Evolutionary conservation across 768 basidiomycete genomes (phyloP).

Genomic region (Russula sp.): DNA sequence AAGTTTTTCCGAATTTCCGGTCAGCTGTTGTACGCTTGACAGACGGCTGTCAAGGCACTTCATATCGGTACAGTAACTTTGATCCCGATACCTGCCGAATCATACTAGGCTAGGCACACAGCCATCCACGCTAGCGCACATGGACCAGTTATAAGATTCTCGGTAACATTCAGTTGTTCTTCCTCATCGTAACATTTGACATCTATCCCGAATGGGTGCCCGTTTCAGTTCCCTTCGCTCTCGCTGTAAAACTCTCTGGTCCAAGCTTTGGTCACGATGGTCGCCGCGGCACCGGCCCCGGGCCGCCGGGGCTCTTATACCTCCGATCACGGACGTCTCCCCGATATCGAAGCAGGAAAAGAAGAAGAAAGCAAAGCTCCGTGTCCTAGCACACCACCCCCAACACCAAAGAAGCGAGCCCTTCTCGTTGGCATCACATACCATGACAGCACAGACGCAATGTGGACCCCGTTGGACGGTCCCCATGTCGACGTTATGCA

Average conservation of each 20-base stretch:
- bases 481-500: slow-evolving; percentile 23
- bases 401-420: slow-evolving; percentile 17
- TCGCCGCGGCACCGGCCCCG: not conserved
- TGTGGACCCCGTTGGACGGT: slow-evolving; percentile 4
- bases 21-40: too few species aligned
- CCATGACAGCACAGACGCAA: not conserved
- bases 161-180: not conserved
- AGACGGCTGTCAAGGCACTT: too few species aligned
- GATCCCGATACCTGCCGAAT: too few species aligned
- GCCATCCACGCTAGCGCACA: not conserved
- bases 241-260: not conserved
- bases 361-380: not conserved
- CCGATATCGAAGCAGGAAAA: slow-evolving; percentile 1
- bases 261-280: too few species aligned
- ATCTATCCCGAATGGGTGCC: slow-evolving; percentile 1
- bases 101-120: too few species aligned
- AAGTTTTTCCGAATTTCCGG: too few species aligned
- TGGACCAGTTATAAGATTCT: not conserved
- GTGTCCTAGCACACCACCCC: not conserved
- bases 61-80: not conserved
- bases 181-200: not conserved
- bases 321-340: not conserved
- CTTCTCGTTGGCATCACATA: slow-evolving; percentile 32
- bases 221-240: slow-evolving; percentile 3
- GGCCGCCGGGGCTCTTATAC: not conserved